Conservation (phyloP, 495 filamentous ascomycete species). For the Lasiosphaeriaceae sp. region DNA sequence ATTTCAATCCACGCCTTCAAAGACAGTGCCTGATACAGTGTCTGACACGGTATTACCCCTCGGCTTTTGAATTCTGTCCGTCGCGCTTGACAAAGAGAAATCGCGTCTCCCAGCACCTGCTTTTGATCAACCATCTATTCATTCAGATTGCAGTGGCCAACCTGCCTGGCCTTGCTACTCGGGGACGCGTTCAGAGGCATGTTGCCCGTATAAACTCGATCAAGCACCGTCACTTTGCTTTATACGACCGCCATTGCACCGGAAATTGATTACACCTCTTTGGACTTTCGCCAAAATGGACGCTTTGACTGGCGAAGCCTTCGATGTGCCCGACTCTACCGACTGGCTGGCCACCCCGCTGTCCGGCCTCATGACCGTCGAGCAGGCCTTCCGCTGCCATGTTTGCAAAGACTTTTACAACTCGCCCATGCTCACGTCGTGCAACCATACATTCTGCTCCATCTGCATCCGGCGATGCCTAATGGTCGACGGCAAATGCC, state of each 20-base stretch:
- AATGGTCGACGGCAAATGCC: conserved; percentile 77
- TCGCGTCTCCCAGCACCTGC: neutral
- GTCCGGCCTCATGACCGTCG: conserved; percentile 66
- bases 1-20: too few relatives aligned
- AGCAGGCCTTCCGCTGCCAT: conserved; percentile 85
- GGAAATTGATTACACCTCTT: too few relatives aligned
- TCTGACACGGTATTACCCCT: neutral
- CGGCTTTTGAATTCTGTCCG: neutral
- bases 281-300: conserved; percentile 15
- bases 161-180: too few relatives aligned
- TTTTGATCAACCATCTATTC: too few relatives aligned
- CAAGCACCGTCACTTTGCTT: too few relatives aligned
- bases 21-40: conserved; percentile 3
- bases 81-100: neutral
- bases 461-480: conserved; percentile 86
- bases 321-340: conserved; percentile 79
- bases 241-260: too few relatives aligned
- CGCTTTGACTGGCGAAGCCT: conserved; percentile 24
- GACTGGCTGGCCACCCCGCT: conserved; percentile 89
- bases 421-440: conserved; percentile 90
- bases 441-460: conserved; percentile 95
- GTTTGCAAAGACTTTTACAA: conserved; percentile 97
- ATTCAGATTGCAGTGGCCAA: neutral
- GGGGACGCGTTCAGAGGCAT: too few relatives aligned
- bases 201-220: too few relatives aligned